Base-by-base conservation (phyloP, 805 yeast genomes). In the Wickerhamiella musiphila region DNA sequence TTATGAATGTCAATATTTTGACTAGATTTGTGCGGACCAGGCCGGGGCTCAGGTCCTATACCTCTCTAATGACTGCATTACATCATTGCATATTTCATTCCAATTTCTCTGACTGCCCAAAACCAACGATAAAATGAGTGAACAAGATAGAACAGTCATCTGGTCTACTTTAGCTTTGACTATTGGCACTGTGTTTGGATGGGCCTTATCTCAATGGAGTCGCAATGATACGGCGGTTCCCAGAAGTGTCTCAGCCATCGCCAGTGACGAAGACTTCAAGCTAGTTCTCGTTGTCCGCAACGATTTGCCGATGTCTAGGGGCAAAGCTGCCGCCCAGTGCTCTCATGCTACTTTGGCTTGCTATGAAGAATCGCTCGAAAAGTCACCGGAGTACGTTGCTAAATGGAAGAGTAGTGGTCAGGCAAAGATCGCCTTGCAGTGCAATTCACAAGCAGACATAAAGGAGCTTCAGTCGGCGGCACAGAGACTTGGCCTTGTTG, bases 261-360 rank as follows among this genome's bases (percentile, higher is more conserved):
- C 15, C 18, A 32, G 27, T 19, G 20, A 23, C 15, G 34, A 29
- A 12, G 37, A 39, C 25, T 40, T 32, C 39, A 56, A 56, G 46
- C 77, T 86, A 94, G 83, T 90, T 1, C 59, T 90, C 17, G 71
- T 83, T 3, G 82, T 90, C 4, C 70, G 98, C 38, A 78, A 75
- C 18, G 98, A 90, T 51, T 58, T 90, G 38, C 74, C 71, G 26
- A 90, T 90, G 96, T 72, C 77, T 20, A 82, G 81, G 54, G 99
- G 99, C 15, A 90, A 90, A 51, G 75, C 79, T 2, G 95, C 96
- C 4, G 98, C 98, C 5, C 99, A 90, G 51, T 86, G 96, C 54
- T 75, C 83, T 23, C 99, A 90, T 58, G 98, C 98, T n/a, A 92
- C 96, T 1, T 63, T 90, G 21, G 84, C 90, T 0, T 71, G 90